Base-by-base conservation (phyloP, 2,329 filamentous ascomycete species). In the Epichloe elymi region DNA sequence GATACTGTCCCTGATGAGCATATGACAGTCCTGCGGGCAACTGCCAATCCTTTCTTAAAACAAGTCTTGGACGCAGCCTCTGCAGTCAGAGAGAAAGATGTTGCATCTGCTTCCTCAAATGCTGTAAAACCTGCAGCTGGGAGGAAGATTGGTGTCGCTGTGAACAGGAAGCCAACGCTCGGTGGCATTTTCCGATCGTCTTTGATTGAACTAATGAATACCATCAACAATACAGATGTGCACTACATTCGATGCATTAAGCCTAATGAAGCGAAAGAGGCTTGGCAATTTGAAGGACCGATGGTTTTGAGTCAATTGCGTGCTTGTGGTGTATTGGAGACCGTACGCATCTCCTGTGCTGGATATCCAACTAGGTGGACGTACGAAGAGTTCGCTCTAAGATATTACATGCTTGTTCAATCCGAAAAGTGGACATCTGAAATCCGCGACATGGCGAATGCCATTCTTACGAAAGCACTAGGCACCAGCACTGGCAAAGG, bases 221-320 rank as follows among this genome's bases (percentile, higher is more conserved):
- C 93, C 5, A 98, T 98, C 70, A 95, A 94, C 68, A 90, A 87
- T 59, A 98, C 93, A 3, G 93, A 98, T 65, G 93, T 97, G 19
- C 93, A 98, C 69, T 98, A 98, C 69, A 98, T 98, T 64, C 84
- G 93, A 59, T 98, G 93, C 67, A 97, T 98, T 71, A 98, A 98
- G 72, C 93, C 93, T 35, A 98, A 98, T 65, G 93, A 98, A 70
- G 88, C 82, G 48, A 98, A 98, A 70, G 87, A 87, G 62, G 82
- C 93, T 0, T 98, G 93, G 93, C 91, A 94, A 61, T 98, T 97
- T 55, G 93, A 98, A 65, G 93, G 93, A 0, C 93, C 94, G 3
- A 98, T 98, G 93, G 93, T 98, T 59, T 78, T 98, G 54, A 95
- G 88, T 68, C 93, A 98, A 69, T 75, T 98, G 61, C 84, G 94